phyloP scores from a whole-genome alignment of 331 rosid genomes.

The Phaseolus coccineus region DNA sequence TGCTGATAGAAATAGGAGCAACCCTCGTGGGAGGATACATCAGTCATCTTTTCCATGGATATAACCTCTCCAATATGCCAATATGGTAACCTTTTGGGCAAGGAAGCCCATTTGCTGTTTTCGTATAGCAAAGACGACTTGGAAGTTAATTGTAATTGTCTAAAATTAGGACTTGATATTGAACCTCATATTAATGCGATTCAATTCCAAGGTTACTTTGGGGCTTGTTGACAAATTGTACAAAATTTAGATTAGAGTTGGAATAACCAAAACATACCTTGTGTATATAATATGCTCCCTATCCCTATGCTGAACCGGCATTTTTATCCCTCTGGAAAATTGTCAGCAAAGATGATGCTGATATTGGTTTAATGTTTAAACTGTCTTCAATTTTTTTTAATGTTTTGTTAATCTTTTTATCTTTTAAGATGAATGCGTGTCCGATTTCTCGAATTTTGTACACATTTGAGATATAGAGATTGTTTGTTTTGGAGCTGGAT shows the following conservation, averaged over 20 bases:
- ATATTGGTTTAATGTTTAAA: conserved; percentile 4
- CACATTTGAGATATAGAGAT: no score
- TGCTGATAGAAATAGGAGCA: conserved; percentile 41
- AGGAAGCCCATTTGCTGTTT: conserved; percentile 34
- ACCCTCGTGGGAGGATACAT: conserved; percentile 55
- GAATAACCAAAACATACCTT: conserved; percentile 45
- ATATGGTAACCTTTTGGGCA: conserved; percentile 14
- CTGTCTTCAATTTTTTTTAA: background rate
- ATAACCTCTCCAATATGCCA: conserved; percentile 16
- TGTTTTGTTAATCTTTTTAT: background rate
- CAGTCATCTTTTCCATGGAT: conserved; percentile 52
- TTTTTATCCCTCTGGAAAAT: background rate
- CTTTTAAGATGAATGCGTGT: no score
- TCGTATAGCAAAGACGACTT: conserved; percentile 20
- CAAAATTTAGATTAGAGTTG: conserved; percentile 47
- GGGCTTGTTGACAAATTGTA: conserved; percentile 49
- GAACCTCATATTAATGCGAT: conserved; percentile 43
- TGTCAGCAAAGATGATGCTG: conserved; percentile 8
- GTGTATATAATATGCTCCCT: background rate
- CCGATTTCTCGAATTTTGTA: no score
- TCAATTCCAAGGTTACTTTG: conserved; percentile 20
- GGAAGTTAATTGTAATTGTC: conserved; percentile 38
- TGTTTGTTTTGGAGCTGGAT: no score
- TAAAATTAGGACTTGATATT: conserved; percentile 42
- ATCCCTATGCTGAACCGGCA: conserved; percentile 1